Base-by-base conservation (phyloP, 106 monocot genomes). In the Amphibolis antarctica region DNA sequence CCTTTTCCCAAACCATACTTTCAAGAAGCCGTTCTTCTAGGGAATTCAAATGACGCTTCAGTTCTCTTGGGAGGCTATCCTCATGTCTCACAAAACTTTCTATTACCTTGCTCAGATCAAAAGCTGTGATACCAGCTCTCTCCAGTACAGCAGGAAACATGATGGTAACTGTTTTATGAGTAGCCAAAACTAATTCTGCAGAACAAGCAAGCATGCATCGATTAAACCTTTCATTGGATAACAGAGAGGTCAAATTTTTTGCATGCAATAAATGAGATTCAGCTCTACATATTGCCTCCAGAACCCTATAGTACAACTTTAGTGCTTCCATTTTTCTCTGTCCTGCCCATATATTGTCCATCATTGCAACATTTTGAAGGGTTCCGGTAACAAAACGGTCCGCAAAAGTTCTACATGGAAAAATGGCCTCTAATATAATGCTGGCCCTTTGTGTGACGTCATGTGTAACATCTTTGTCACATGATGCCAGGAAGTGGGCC, bases 171-270 rank as follows among this genome's bases (percentile, higher is more conserved):
- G 89, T 84, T 48, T 96, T 96, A 63, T 96, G 89, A 27, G 96
- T 90, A 27, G 96, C 89, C 64, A 96, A 72, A 64, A 96, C 89
- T n/a, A 96, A 68, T 62, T 96, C 96, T 52, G 96, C 86, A 42
- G 89, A 84, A 78, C 96, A 96, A 46, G 96, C 86, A 73, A 96
- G 78, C 96, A 96, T 90, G 76, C 96, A 96, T 0, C 96, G 74
- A 56, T 96, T 84, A 66, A 96, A 96, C 11, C 96, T 75, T 45
- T 96, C 96, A 71, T 90, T 89, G 12, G 80, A 78, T 47, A 96
- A 64, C 10, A 96, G 62, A 19, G 82, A 74, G 52, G 86, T 81
- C 36, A 96, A 82, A 76, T 90, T 89, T 21, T 65, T 79, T 10
- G 77, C 79, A 78, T 82, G 75, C 54, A 76, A 55, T 64, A 78